These are phyloP conservation scores for Cucurbita ficifolia DNA, from an alignment of 306 rosid genomes.

Conservation along the genomic window DNA sequence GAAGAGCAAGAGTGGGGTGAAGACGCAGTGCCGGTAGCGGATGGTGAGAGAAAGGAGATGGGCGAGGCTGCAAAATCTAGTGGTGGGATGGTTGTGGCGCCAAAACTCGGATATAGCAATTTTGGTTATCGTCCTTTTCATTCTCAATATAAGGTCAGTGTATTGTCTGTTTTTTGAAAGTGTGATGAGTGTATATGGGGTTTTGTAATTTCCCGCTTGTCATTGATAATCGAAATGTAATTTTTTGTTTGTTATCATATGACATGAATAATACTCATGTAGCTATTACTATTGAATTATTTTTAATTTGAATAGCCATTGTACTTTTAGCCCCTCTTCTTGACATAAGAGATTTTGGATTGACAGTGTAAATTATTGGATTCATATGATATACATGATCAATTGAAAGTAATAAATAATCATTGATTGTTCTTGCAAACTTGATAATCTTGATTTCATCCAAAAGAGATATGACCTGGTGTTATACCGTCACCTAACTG, in stretches of 20 bases:
- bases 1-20: conserved; percentile 91
- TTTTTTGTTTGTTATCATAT: conserved; percentile 19
- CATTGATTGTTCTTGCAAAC: neutral
- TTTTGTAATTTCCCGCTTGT: conserved; percentile 17
- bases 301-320: conserved; percentile 11
- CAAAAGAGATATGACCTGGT: neutral
- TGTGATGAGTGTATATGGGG: conserved; percentile 24
- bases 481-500: neutral
- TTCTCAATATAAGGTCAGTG: conserved; percentile 98
- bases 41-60: conserved; percentile 69
- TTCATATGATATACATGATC: neutral
- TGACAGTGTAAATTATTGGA: neutral
- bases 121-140: conserved; percentile 85
- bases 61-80: conserved; percentile 42
- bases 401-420: neutral
- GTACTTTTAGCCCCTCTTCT: neutral
- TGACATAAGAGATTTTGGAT: neutral
- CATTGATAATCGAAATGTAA: conserved; percentile 25
- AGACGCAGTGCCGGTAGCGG: conserved; percentile 25
- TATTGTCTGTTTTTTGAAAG: conserved; percentile 25
- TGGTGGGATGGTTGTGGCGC: conserved; percentile 13
- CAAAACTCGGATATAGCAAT: conserved; percentile 68
- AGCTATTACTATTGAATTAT: conserved; percentile 12
- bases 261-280: conserved; percentile 12
- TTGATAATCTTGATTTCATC: neutral